These are phyloP conservation scores for Casaregolazyma suthepensis DNA, from an alignment of 1,139 yeast genomes.

Conservation along the genomic window DNA sequence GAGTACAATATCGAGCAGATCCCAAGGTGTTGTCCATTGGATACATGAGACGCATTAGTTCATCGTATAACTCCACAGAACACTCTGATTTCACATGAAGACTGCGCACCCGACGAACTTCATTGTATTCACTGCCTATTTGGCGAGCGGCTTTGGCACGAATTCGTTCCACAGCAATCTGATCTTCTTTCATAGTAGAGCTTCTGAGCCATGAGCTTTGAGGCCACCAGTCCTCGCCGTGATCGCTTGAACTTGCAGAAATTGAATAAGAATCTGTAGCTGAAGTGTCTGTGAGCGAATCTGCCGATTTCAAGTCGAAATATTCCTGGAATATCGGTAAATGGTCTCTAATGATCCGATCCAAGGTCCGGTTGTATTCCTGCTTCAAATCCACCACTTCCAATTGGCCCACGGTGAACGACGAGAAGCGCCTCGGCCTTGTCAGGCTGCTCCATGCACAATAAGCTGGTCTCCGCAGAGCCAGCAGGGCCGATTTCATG, in stretches of 20 bases:
- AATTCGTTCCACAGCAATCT: conserved; percentile 6
- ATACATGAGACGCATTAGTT: conserved; percentile 36
- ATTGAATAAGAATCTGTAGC: neutral
- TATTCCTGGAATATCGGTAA: conserved; percentile 2
- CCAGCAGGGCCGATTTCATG: neutral
- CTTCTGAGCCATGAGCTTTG: neutral
- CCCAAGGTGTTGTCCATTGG: conserved; percentile 27
- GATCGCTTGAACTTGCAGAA: neutral
- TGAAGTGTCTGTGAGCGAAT: neutral
- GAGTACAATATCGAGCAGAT: neutral
- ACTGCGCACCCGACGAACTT: conserved; percentile 11
- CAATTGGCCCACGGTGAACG: conserved; percentile 4
- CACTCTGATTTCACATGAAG: conserved; percentile 12
- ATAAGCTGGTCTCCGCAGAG: neutral
- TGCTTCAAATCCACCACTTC: conserved; percentile 8
- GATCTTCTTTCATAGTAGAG: conserved; percentile 1
- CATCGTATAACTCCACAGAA: conserved; percentile 21
- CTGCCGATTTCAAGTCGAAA: neutral
- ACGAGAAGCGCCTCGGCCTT: neutral
- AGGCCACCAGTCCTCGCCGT: neutral
- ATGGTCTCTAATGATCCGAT: conserved; percentile 12
- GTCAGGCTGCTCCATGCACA: neutral
- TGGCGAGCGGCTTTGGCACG: conserved; percentile 8
- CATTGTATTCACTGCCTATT: conserved; percentile 11
- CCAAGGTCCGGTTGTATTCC: conserved; percentile 10